Base-by-base conservation (phyloP, 1,284 basidiomycete genomes). In the Papiliotrema nemorosa region DNA sequence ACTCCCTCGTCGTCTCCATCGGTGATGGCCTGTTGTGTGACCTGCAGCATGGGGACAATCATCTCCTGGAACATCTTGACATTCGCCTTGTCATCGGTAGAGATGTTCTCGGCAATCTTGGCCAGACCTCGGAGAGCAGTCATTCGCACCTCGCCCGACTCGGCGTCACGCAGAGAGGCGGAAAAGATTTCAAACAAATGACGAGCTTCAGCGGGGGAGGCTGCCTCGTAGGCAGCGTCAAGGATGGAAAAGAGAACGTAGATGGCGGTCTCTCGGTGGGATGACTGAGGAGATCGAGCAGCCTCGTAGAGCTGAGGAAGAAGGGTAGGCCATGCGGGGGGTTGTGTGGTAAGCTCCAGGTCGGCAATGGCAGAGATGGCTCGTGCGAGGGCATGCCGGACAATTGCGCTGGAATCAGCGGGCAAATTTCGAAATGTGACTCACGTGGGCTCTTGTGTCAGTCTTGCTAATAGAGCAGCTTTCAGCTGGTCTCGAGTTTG, bases 301-400 rank as follows among this genome's bases (percentile, higher is more conserved):
- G 90, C 86, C 59, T 85, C 80, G 67, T 88, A 83, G 50, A 98
- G 82, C 79, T 90, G 93, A 3, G 90, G 89, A 31, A 98, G 82
- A 42, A 98, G 86, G 52, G 85, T 81, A 3, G 86, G 82, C 96
- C 96, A 98, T 57, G 84, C 82, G 18, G 70, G 63, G 2, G 70
- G 68, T 55, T 85, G 82, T 51, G 82, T 74, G 24, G 88, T 84
- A 53, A 97, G 81, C 74, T 98, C 96, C 67, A 90, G 82, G 57
- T 85, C 82, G 34, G 94, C 96, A 75, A 98, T 89, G 54, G 91
- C 88, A 44, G 93, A 89, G 58, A 98, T 84, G 54, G 96, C 88
- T 49, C 94, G 89, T 25, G 93, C 89, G 49, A 88, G 84, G 13
- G 90, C 86, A 72, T 91, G 89, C 55, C 90, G 88, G 57, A 92